Conservation (phyloP, 1,284 basidiomycete genomes). For the Fomitopsis schrenkii region DNA sequence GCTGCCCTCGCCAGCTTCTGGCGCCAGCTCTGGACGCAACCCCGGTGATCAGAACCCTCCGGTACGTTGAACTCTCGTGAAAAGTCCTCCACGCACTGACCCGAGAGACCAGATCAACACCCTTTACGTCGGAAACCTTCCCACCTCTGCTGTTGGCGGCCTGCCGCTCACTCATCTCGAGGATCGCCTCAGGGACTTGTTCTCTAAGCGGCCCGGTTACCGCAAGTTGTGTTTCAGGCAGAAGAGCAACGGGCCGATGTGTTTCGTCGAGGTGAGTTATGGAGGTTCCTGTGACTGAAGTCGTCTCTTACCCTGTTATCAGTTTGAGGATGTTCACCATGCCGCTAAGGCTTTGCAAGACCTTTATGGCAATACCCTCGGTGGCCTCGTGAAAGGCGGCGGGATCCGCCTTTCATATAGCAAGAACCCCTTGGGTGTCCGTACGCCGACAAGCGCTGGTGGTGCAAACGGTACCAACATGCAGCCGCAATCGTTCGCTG, state of each 20-base stretch:
- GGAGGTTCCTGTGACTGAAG: not conserved
- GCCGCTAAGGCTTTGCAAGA: constrained; percentile 87
- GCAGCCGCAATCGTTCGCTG: constrained; percentile 41
- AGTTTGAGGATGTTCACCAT: constrained; percentile 89
- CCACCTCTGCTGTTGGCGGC: constrained; percentile 63
- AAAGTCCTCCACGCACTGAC: not conserved
- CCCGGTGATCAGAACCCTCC: constrained; percentile 89
- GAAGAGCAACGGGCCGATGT: constrained; percentile 97
- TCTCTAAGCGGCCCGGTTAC: constrained; percentile 78
- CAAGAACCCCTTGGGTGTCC: constrained; percentile 89
- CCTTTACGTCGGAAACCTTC: constrained; percentile 91
- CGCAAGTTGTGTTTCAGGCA: constrained; percentile 92
- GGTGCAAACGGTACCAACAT: constrained; percentile 42
- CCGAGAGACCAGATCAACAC: constrained; percentile 71
- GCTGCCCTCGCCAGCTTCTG: constrained; percentile 41
- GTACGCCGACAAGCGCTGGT: constrained; percentile 59
- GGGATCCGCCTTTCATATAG: constrained; percentile 95
- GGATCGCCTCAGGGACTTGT: constrained; percentile 79
- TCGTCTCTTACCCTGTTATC: constrained; percentile 13
- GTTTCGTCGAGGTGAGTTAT: constrained; percentile 81
- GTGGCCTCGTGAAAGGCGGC: constrained; percentile 89
- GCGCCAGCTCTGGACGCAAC: constrained; percentile 45
- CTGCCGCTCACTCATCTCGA: constrained; percentile 80
- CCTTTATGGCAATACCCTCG: constrained; percentile 87
- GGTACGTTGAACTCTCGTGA: constrained; percentile 34